phyloP scores from a whole-genome alignment of 805 yeast species.

The Priceomyces carsonii region DNA sequence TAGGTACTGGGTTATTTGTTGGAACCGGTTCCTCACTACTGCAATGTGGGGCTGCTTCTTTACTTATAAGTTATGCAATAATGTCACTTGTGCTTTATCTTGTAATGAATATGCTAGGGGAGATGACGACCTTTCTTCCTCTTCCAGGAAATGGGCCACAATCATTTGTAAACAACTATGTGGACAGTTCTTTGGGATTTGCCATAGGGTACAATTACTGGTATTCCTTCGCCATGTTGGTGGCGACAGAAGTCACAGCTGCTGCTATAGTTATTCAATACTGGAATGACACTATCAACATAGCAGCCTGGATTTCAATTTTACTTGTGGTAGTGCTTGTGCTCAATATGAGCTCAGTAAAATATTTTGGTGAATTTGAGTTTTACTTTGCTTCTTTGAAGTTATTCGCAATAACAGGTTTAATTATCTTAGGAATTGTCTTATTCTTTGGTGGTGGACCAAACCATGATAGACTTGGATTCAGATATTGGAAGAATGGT shows the following conservation, averaged over 20 bases:
- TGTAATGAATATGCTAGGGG: slow-evolving; percentile 45
- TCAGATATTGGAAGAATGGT: slow-evolving; percentile 35
- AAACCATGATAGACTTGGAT: slow-evolving; percentile 40
- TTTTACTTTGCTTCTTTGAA: slow-evolving; percentile 36
- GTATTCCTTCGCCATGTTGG: slow-evolving; percentile 43
- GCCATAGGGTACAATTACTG: slow-evolving; percentile 50
- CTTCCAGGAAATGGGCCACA: slow-evolving; percentile 43
- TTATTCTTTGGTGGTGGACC: slow-evolving; percentile 46
- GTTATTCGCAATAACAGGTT: slow-evolving; percentile 40
- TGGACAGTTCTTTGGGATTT: slow-evolving; percentile 47
- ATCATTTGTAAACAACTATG: slow-evolving; percentile 40
- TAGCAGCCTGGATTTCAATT: slow-evolving; percentile 43
- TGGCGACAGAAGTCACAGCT: slow-evolving; percentile 45
- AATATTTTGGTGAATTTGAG: slow-evolving; percentile 41
- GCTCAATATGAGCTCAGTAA: slow-evolving; percentile 35
- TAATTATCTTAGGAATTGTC: slow-evolving; percentile 39
- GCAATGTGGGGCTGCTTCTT: slow-evolving; percentile 33
- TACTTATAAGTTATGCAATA: slow-evolving; percentile 41
- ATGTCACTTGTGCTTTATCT: slow-evolving; percentile 42
- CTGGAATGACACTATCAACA: slow-evolving; percentile 39
- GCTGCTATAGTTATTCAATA: slow-evolving; percentile 40
- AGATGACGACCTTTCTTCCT: slow-evolving; percentile 38
- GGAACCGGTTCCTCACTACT: slow-evolving; percentile 40
- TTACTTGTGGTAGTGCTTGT: slow-evolving; percentile 38
- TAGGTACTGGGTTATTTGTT: slow-evolving; percentile 41